Evolutionary conservation across 352 stramenopile species (phyloP), one percentile per base, ranked within the genome.

Genomic region (Globisporangium irregulare): DNA sequence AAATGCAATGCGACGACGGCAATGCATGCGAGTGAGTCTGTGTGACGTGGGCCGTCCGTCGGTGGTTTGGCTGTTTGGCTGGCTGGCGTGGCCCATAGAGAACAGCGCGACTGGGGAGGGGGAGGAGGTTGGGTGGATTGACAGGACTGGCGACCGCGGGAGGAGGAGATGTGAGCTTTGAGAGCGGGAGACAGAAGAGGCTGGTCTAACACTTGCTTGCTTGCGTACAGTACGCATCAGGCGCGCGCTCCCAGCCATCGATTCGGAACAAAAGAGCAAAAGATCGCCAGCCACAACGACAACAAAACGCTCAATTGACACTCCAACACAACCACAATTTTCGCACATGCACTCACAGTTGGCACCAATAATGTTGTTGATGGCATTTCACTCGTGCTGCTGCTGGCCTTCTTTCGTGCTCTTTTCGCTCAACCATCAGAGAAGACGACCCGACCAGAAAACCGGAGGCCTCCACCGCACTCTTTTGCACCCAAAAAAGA

Each of bases 101-200:
- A 51, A 22, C 41, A 15, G 4, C 41, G n/a, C 50, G 50, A 56
- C n/a, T 29, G 50, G 4, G n/a, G n/a, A 55, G 18, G 48, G n/a
- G 18, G 43, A 51, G 43, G 43, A 51, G 43, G 0, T 9, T 24
- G 43, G 43, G 8, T 51, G 43, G 18, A 24, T 51, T 51, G 43
- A 51, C 43, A 56, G 50, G n/a, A 56, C 50, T 56, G 50, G 22
- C 50, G 50, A 56, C 50, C 22, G 50, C 50, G 48, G n/a, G 48
- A 29, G n/a, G 36, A 41, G 9, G 32, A 56, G 50, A 22, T 51
- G 18, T 24, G 43, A n/a, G 18, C 18, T 50, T n/a, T 24, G 50
- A 56, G 50, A 56, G 50, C 43, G 43, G 43, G 43, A 50, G 43
- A n/a, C 41, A 50, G 41, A 50, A 50, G 41, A 22, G 41, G 4